A percentile compares a stretch with the other conserved stretches of the same genome.
Conservation (phyloP, 257 asterid species). For the Penstemon eatonii region DNA sequence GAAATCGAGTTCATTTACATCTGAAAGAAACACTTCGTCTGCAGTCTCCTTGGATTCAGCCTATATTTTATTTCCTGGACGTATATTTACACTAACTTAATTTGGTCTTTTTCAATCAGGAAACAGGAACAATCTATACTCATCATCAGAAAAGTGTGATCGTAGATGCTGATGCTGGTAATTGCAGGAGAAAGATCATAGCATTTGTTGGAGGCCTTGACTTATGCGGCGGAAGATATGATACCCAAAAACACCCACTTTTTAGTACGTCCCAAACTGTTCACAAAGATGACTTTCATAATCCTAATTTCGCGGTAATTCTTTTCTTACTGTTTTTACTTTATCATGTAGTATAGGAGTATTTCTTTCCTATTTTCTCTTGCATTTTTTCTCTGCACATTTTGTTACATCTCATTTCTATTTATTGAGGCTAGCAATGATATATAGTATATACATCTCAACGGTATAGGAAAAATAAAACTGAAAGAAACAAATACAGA, state of each 20-base stretch:
- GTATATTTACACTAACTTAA: background rate
- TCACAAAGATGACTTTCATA: slow-evolving; percentile 83
- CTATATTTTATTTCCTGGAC: background rate
- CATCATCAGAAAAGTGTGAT: slow-evolving; percentile 94
- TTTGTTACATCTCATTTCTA: background rate
- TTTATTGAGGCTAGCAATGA: background rate
- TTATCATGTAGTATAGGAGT: background rate
- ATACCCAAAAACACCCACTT: slow-evolving; percentile 65
- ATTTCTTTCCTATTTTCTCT: background rate
- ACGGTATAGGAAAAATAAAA: background rate
- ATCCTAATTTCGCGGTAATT: slow-evolving; percentile 78
- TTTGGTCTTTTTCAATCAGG: slow-evolving; percentile 46
- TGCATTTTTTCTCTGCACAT: no score
- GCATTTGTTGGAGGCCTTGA: slow-evolving; percentile 92
- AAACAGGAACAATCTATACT: slow-evolving; percentile 81
- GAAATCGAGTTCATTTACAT: no score
- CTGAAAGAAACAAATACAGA: background rate
- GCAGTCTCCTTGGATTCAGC: background rate
- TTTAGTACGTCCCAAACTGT: slow-evolving; percentile 61
- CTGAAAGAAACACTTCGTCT: background rate
- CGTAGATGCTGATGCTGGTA: slow-evolving; percentile 83
- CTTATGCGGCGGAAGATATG: slow-evolving; percentile 83
- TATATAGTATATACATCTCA: background rate
- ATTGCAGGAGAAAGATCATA: slow-evolving; percentile 57
- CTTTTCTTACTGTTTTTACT: background rate